These are phyloP conservation scores for Leptomonas pyrrhocoris DNA, from an alignment of 208 protist species.

Conservation along the genomic window DNA sequence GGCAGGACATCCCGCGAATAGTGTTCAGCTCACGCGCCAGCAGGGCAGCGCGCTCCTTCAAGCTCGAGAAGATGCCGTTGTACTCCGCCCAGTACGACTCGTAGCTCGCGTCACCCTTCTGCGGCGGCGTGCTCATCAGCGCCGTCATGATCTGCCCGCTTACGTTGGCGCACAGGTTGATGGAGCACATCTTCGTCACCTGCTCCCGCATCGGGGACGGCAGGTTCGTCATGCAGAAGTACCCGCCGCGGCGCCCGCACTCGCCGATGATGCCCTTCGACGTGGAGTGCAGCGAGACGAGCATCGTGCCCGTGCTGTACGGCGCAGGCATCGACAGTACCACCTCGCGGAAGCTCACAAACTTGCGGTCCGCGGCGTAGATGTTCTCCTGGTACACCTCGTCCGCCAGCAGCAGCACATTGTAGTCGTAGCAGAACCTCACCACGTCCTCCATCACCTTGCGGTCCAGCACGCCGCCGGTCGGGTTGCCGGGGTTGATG, in stretches of 20 bases:
- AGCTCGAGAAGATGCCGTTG: slow-evolving; percentile 70
- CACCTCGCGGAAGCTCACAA: slow-evolving; percentile 93
- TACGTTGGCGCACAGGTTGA: slow-evolving; percentile 97
- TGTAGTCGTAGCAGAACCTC: slow-evolving; percentile 63
- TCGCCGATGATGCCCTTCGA: slow-evolving; percentile 99
- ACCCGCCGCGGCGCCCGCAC: slow-evolving; percentile 98
- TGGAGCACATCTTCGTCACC: slow-evolving; percentile 96
- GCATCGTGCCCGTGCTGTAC: slow-evolving; percentile 66
- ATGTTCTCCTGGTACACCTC: slow-evolving; percentile 99
- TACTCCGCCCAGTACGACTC: slow-evolving; percentile 85
- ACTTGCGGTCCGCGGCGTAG: slow-evolving; percentile 88
- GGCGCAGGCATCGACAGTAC: slow-evolving; percentile 65
- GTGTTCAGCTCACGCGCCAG: slow-evolving; percentile 90
- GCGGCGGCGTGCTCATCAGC: slow-evolving; percentile 96
- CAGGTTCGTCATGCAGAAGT: slow-evolving; percentile 93
- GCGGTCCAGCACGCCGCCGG: slow-evolving; percentile 89
- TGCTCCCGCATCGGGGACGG: slow-evolving; percentile 68
- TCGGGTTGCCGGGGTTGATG: slow-evolving; percentile 99
- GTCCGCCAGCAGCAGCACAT: slow-evolving; percentile 97
- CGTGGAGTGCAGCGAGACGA: slow-evolving; percentile 96
- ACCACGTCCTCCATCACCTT: slow-evolving; percentile 84
- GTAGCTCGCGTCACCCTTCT: slow-evolving; percentile 91
- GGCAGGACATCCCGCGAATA: slow-evolving; percentile 94
- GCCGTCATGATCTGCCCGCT: slow-evolving; percentile 94
- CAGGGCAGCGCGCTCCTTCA: slow-evolving; percentile 67